These are phyloP conservation scores for Rhodomyrtus tomentosa DNA, from an alignment of 345 rosid genomes.

Conservation along the genomic window DNA sequence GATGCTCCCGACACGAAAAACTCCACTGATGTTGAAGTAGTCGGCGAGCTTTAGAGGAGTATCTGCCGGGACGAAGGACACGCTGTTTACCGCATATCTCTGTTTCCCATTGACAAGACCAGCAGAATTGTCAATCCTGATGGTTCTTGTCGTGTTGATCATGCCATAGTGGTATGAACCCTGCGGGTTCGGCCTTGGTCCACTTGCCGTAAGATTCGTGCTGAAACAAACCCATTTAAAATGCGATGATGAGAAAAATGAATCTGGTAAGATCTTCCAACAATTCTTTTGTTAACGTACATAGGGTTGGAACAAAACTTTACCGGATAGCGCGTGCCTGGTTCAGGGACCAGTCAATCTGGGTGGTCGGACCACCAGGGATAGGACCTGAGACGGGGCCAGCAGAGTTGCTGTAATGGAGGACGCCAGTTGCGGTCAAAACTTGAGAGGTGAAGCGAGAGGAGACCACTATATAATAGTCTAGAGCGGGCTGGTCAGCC, in stretches of 20 bases:
- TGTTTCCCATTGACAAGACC: conserved; percentile 33
- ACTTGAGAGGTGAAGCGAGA: conserved; percentile 23
- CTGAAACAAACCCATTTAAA: conserved; percentile 3
- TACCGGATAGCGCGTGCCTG: conserved; percentile 48
- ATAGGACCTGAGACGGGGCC: conserved; percentile 29
- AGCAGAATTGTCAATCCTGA: conserved; percentile 23
- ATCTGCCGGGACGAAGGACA: conserved; percentile 26
- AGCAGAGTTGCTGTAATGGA: conserved; percentile 35
- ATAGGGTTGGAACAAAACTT: neutral
- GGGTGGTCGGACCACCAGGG: conserved; percentile 41
- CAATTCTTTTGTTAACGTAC: neutral
- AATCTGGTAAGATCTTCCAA: neutral
- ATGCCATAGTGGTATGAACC: conserved; percentile 47
- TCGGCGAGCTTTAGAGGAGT: conserved; percentile 42
- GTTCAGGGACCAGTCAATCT: conserved; percentile 31
- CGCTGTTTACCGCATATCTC: conserved; percentile 37
- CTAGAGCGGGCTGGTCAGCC: conserved; percentile 34
- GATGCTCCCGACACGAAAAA: conserved; percentile 27
- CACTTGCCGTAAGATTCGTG: conserved; percentile 47
- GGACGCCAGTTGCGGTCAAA: conserved; percentile 23
- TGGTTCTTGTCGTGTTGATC: conserved; percentile 34
- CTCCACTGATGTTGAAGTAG: conserved; percentile 32
- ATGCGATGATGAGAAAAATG: neutral
- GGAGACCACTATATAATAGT: conserved; percentile 33
- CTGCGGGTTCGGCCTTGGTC: conserved; percentile 49